Base-by-base conservation (phyloP, 257 asterid species). In the Avicennia marina region DNA sequence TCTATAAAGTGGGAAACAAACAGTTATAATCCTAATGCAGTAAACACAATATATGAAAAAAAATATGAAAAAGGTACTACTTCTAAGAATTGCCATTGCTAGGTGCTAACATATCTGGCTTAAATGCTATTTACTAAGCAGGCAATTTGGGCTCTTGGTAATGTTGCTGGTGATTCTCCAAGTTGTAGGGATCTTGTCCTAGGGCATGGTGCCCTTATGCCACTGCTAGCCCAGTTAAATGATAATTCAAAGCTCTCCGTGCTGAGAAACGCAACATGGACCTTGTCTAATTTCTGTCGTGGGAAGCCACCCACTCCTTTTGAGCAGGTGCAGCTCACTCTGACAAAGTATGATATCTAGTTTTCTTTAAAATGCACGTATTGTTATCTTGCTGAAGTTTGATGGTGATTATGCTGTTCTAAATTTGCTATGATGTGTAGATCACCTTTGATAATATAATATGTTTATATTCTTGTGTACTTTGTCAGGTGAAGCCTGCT, bases 121-220 rank as follows among this genome's bases (percentile, higher is more conserved):
- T 60, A 4, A 41, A 50, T 31, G 64, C 50, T 56, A 61, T 68
- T 48, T 63, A 26, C 46, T 45, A 25, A 51, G 68, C 79, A 89
- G 97, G 97, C 95, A 0, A 95, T 86, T 56, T 89, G 97, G 97
- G 97, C 94, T 0, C 68, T 89, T 39, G 97, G 97, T 21, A 89
- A 89, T 42, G 83, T 89, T 64, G 93, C 95, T 48, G 95, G 97
- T 19, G 97, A 89, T 69, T 89, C 97, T 13, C 95, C 97, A 7
- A 84, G 76, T 53, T 89, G 91, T 56, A 94, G 97, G 29, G 97
- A 86, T 68, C 86, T 86, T 69, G 97, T 89, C 71, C 97, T 89
- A 31, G 70, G 70, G 59, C 63, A 73, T 55, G 97, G 94, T 25
- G 94, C 95, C 16, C 75, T 89, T 52, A 67, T 78, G 73, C 83